phyloP scores from a whole-genome alignment of 2,329 filamentous ascomycete genomes.

The Fusarium ramigenum region DNA sequence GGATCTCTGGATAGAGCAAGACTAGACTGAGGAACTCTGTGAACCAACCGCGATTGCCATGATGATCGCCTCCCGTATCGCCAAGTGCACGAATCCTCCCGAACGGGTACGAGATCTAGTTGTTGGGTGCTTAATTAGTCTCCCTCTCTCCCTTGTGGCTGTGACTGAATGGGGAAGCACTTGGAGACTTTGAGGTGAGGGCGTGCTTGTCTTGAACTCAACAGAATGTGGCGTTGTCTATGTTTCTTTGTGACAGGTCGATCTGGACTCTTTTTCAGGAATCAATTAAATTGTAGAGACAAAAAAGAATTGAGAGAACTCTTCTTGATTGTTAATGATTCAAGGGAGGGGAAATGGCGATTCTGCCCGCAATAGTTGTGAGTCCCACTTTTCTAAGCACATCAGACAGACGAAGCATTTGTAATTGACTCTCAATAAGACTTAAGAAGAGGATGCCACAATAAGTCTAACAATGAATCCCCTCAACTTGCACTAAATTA shows the following conservation, averaged over 20 bases:
- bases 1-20: constrained; percentile 1
- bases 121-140: constrained; percentile 1
- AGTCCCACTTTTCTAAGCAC: constrained; percentile 39
- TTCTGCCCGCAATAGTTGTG: constrained; percentile 35
- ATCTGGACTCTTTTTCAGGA: background rate
- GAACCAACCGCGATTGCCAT: constrained; percentile 43
- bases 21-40: background rate
- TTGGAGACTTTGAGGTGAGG: background rate
- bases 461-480: background rate
- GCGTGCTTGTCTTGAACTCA: background rate
- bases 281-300: background rate
- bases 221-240: background rate
- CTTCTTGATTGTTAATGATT: background rate
- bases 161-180: background rate
- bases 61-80: constrained; percentile 5
- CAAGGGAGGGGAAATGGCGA: constrained; percentile 31
- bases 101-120: constrained; percentile 3
- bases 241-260: background rate
- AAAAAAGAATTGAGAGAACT: background rate
- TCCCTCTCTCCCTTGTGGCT: constrained; percentile 14
- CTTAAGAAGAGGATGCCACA: background rate
- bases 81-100: constrained; percentile 1
- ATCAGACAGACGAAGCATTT: constrained; percentile 12
- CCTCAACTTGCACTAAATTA: background rate
- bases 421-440: constrained; percentile 11